phyloP scores from a whole-genome alignment of 805 yeast genomes.

The Jamesozyma gamospora region DNA sequence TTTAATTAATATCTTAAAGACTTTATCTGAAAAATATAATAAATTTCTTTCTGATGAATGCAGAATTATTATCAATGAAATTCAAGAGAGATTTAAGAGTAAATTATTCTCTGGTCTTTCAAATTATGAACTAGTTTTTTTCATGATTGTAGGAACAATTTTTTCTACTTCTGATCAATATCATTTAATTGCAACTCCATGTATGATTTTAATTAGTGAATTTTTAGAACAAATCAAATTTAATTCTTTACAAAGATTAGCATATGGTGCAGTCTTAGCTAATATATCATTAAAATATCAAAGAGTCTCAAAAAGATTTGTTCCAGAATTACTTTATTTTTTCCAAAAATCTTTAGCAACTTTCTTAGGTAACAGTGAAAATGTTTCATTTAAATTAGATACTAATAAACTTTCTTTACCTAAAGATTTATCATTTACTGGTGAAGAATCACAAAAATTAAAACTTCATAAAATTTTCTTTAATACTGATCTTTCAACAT shows the following conservation, averaged over 20 bases:
- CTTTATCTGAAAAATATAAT: constrained; percentile 55
- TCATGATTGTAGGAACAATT: constrained; percentile 59
- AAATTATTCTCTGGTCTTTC: constrained; percentile 33
- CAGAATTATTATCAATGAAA: constrained; percentile 45
- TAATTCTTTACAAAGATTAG: constrained; percentile 33
- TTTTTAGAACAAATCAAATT: constrained; percentile 45
- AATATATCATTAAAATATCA: constrained; percentile 65
- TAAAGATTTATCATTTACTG: constrained; percentile 4
- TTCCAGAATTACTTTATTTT: constrained; percentile 68
- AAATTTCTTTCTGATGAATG: constrained; percentile 52
- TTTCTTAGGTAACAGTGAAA: constrained; percentile 21
- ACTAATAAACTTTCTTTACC: constrained; percentile 14
- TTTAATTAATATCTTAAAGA: constrained; percentile 40
- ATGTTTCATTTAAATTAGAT: constrained; percentile 15
- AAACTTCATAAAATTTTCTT: constrained; percentile 21
- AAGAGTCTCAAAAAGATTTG: constrained; percentile 62
- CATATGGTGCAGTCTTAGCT: constrained; percentile 56
- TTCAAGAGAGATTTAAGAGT: constrained; percentile 43
- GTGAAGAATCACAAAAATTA: constrained; percentile 6
- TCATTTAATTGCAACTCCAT: constrained; percentile 83
- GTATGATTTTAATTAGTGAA: constrained; percentile 63
- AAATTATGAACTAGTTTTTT: constrained; percentile 50
- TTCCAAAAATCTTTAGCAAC: constrained; percentile 41
- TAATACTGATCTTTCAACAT: constrained; percentile 22
- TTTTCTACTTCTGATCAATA: constrained; percentile 95